phyloP scores from a whole-genome alignment of 2,329 filamentous ascomycete species.

The Claviceps digitariae region DNA sequence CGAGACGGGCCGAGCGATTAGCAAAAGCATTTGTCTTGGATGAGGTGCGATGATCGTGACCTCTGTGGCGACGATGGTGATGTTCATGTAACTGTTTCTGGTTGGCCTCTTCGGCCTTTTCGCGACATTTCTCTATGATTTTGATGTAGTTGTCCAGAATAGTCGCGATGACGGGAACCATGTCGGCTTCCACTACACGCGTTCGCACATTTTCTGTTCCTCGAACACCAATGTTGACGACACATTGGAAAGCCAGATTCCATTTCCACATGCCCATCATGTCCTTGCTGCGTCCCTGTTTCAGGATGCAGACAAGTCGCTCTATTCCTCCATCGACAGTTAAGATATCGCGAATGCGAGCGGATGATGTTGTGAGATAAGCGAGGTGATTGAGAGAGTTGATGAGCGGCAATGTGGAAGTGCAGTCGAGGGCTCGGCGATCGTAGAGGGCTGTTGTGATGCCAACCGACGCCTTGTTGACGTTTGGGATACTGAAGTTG shows the following conservation, averaged over 20 bases:
- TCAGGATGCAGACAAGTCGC: slow-evolving; percentile 90
- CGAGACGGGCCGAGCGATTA: slow-evolving; percentile 37
- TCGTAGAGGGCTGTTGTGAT: slow-evolving; percentile 98
- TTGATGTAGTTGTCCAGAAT: slow-evolving; percentile 98
- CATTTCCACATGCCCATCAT: slow-evolving; percentile 99
- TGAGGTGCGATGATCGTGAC: slow-evolving; percentile 33
- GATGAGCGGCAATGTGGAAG: slow-evolving; percentile 91
- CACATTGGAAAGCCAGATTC: slow-evolving; percentile 97
- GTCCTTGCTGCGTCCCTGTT: slow-evolving; percentile 91
- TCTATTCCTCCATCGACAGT: slow-evolving; percentile 98
- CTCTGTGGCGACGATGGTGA: slow-evolving; percentile 33
- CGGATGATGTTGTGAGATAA: slow-evolving; percentile 94
- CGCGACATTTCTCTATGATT: slow-evolving; percentile 81
- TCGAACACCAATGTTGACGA: slow-evolving; percentile 95
- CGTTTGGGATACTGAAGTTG: slow-evolving; percentile 98
- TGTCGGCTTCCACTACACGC: slow-evolving; percentile 92
- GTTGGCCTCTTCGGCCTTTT: slow-evolving; percentile 74
- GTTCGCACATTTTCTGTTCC: slow-evolving; percentile 91
- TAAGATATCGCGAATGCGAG: slow-evolving; percentile 91
- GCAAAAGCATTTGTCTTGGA: slow-evolving; percentile 40
- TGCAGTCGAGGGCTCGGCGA: slow-evolving; percentile 92
- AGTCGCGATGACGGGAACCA: slow-evolving; percentile 97
- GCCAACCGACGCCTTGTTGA: slow-evolving; percentile 97
- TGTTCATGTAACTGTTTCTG: slow-evolving; percentile 48
- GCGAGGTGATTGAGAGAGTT: slow-evolving; percentile 98